Conservation (phyloP, 2,329 filamentous ascomycete species). For the Verticillium isaacii region DNA sequence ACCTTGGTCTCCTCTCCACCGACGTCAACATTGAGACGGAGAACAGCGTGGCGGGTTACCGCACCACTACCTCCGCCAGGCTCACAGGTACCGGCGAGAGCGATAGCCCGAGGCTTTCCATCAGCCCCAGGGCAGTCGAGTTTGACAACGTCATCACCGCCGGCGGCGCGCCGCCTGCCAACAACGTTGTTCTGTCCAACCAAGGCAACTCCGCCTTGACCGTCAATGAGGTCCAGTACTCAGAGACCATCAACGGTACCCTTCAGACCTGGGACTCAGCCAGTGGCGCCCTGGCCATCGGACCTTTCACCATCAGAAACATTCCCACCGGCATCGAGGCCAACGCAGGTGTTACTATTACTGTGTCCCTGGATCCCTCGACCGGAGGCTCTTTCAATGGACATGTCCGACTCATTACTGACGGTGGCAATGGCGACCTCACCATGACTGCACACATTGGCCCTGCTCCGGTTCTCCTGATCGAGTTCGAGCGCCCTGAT, state of each 20-base stretch:
- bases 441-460: constrained; percentile 45
- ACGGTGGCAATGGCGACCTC: constrained; percentile 43
- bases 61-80: constrained; percentile 37
- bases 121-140: constrained; percentile 42
- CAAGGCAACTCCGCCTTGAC: constrained; percentile 40
- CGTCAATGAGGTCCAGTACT: constrained; percentile 39
- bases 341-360: constrained; percentile 32
- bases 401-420: constrained; percentile 41
- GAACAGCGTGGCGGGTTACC: constrained; percentile 40
- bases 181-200: constrained; percentile 45
- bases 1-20: constrained; percentile 42
- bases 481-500: constrained; percentile 52
- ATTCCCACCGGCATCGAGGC: constrained; percentile 39
- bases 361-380: constrained; percentile 41
- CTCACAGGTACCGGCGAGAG: constrained; percentile 46
- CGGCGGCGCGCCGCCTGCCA: constrained; percentile 27
- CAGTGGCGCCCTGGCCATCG: constrained; percentile 31
- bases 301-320: constrained; percentile 42
- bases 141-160: constrained; percentile 47
- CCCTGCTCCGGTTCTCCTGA: constrained; percentile 39
- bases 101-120: constrained; percentile 33
- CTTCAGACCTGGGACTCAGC: constrained; percentile 31
- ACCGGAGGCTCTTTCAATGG: constrained; percentile 41
- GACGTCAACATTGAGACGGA: constrained; percentile 43
- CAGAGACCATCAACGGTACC: constrained; percentile 36